These are phyloP conservation scores for Parafenestella ontariensis DNA, from an alignment of 2,329 filamentous ascomycete species.

Conservation along the genomic window DNA sequence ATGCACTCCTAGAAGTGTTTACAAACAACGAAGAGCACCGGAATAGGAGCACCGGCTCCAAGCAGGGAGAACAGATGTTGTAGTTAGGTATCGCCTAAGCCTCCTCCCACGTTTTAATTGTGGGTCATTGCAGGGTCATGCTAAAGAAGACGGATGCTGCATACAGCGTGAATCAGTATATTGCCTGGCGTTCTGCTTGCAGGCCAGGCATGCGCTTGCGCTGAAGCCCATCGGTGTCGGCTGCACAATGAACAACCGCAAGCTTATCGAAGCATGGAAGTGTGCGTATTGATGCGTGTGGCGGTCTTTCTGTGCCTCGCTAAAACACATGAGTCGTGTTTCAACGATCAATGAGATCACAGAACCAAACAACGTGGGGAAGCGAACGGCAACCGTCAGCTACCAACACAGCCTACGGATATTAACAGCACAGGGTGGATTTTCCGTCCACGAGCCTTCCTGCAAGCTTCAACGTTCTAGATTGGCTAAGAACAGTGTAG, in stretches of 20 bases:
- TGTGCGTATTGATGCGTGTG: constrained; percentile 19
- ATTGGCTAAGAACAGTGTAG: too few relatives aligned
- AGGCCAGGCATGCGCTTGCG: constrained; percentile 13
- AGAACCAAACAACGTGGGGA: constrained; percentile 29
- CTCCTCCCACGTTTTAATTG: constrained; percentile 2
- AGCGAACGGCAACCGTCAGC: constrained; percentile 16
- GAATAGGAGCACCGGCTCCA: constrained; percentile 23
- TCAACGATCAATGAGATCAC: constrained; percentile 27
- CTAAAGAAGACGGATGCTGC: constrained; percentile 14
- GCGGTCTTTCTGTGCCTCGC: constrained; percentile 10
- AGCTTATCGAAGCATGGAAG: constrained; percentile 7
- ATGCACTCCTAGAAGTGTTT: constrained; percentile 25
- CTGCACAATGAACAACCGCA: constrained; percentile 8
- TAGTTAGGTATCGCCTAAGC: constrained; percentile 18
- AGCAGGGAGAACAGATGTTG: constrained; percentile 8
- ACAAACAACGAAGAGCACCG: constrained; percentile 11
- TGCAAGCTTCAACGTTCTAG: not conserved
- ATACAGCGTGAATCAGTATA: constrained; percentile 23
- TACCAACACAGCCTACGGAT: not conserved
- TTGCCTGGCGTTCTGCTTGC: constrained; percentile 12
- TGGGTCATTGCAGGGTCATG: constrained; percentile 14
- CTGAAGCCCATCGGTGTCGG: constrained; percentile 8
- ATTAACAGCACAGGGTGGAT: constrained; percentile 4
- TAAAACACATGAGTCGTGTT: constrained; percentile 12
- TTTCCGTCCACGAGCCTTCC: constrained; percentile 1